Evolutionary conservation across 352 stramenopile genomes (phyloP).

Genomic region (Globisporangium nagaii): DNA sequence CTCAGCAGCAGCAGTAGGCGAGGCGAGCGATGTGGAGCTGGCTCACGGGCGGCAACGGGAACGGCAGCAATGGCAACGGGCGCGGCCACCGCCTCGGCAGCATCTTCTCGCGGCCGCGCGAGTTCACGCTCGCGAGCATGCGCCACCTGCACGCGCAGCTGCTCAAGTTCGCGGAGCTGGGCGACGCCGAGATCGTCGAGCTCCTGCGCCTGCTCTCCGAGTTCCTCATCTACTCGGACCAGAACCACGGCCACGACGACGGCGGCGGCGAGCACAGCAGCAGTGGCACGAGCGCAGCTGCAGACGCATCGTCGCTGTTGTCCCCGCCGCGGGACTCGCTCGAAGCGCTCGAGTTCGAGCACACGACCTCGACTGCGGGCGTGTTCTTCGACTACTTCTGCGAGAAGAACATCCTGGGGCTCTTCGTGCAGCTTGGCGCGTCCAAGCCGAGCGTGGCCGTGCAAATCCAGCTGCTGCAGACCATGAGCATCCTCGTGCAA

Average conservation of each 20-base stretch:
- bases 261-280: conserved; percentile 10
- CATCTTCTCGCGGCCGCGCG: conserved; percentile 20
- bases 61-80: conserved; percentile 1
- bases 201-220: conserved; percentile 75
- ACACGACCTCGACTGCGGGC: conserved; percentile 24
- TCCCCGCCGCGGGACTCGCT: conserved; percentile 2
- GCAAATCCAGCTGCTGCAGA: conserved; percentile 92
- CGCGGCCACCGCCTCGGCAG: conserved; percentile 10
- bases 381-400: conserved; percentile 96
- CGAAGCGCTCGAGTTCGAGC: conserved; percentile 15
- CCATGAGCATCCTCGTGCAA: conserved; percentile 89
- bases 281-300: background rate
- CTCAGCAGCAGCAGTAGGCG: background rate
- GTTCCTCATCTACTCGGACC: conserved; percentile 87
- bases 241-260: conserved; percentile 40
- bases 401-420: conserved; percentile 92
- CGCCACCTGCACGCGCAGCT: conserved; percentile 74
- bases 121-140: conserved; percentile 71
- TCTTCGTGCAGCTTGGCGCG: conserved; percentile 85
- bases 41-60: conserved; percentile 21
- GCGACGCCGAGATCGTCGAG: conserved; percentile 74
- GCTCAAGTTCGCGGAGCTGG: conserved; percentile 41
- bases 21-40: conserved; percentile 31
- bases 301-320: background rate
- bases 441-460: conserved; percentile 45